Evolutionary conservation across 176 grass and related monocot genomes (phyloP), one percentile per base, ranked within the genome.

Genomic region (Triticum turgidum): DNA sequence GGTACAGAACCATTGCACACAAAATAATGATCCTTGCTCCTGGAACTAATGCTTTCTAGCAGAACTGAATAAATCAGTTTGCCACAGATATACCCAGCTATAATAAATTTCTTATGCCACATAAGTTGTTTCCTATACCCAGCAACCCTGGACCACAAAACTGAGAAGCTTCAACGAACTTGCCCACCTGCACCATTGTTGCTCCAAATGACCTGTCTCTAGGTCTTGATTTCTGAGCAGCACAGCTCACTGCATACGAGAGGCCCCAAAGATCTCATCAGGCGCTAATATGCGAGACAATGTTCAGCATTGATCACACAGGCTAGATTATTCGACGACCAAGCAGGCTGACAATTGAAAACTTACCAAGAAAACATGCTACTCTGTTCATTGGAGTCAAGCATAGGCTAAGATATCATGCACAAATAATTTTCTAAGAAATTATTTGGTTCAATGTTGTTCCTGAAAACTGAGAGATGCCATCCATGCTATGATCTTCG

Each of bases 151-250:
- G 32, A 42, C 65, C 17, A 83, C 38, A 61, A 35, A 35, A 35
- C 65, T 30, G 27, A 56, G 80, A 83, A 79, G 73, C 80, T 87
- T 87, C 80, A 83, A 73, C 80, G 84, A 18, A 81, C 69, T 85
- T 85, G 77, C 86, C 11, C 34, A 82, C 37, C 11, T 33, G 58
- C 9, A 27, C 29, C 9, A 54, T 6, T 51, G 15, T 42, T 78
- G 47, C 14, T 51, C 4, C 47, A 42, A 15, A 51, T 51, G 47
- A 17, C 47, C 14, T 51, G 47, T 51, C 47, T 51, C 47, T 51
- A 4, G 47, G 47, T 15, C 47, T 51, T 51, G 47, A 72, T 35
- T 63, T 84, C 10, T 39, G 21, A 79, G 67, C 83, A 2, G 27
- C 37, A 79, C 87, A 73, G 54, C 81, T 84, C 87, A 84, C 47